A percentile compares a stretch with the other conserved stretches of the same genome.
These are phyloP conservation scores for Isoetes taiwanensis DNA, from an alignment of 75 land plant genomes.

Conservation along the genomic window DNA sequence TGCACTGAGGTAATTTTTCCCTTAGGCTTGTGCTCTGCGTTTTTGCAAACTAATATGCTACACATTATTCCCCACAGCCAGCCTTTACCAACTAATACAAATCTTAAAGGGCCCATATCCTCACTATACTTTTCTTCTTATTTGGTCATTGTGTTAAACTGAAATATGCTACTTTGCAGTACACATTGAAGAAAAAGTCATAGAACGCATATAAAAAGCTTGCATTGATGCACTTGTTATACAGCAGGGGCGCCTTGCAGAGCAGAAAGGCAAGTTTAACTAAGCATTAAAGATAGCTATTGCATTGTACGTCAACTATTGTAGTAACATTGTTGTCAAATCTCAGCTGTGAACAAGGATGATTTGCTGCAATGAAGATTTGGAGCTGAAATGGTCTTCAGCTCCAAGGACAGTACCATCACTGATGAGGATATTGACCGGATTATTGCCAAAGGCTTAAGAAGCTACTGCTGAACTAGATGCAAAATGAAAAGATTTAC, in stretches of 20 bases:
- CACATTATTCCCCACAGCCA: too few species aligned
- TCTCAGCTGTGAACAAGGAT: conserved; percentile 4
- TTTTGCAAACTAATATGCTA: too few species aligned
- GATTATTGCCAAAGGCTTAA: conserved; percentile 3
- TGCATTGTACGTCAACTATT: neutral
- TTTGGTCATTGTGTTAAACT: neutral
- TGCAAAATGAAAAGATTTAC: conserved; percentile 5
- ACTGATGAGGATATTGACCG: conserved; percentile 4
- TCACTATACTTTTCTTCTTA: too few species aligned
- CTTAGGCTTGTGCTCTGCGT: neutral
- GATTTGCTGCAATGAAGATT: neutral
- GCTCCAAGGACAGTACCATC: conserved; percentile 3
- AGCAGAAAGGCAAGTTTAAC: neutral
- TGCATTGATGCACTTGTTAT: conserved; percentile 3
- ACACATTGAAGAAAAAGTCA: conserved; percentile 6
- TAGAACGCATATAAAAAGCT: conserved; percentile 6
- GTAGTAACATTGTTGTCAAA: neutral
- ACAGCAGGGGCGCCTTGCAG: conserved; percentile 1
- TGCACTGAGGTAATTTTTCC: neutral
- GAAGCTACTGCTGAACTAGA: conserved; percentile 7
- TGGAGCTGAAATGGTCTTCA: conserved; percentile 5
- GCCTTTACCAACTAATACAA: too few species aligned
- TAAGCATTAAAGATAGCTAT: neutral
- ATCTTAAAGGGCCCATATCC: too few species aligned
- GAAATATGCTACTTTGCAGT: neutral